These are phyloP conservation scores for Candida germanica DNA, from an alignment of 805 yeast species.

Conservation along the genomic window DNA sequence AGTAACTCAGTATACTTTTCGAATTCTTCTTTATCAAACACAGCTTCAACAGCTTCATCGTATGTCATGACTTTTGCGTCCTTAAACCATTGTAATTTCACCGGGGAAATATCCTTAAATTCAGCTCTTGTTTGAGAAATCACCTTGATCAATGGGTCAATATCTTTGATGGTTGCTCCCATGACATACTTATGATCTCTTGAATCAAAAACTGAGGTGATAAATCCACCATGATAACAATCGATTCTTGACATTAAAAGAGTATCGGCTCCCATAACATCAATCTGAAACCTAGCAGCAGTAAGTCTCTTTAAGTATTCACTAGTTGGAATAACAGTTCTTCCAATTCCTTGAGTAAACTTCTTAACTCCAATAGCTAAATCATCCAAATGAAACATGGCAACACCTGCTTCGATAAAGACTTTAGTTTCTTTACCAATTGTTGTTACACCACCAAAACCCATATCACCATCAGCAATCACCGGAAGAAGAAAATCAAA, in stretches of 20 bases:
- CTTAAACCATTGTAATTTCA: slow-evolving; percentile 11
- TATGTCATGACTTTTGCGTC: slow-evolving; percentile 10
- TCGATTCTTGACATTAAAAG: slow-evolving; percentile 13
- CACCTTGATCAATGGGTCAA: slow-evolving; percentile 11
- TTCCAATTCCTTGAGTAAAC: slow-evolving; percentile 14
- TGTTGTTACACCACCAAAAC: slow-evolving; percentile 15
- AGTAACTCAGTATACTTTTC: slow-evolving; percentile 6
- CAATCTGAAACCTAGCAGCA: slow-evolving; percentile 13
- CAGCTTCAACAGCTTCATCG: slow-evolving; percentile 11
- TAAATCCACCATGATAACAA: slow-evolving; percentile 12
- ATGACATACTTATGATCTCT: slow-evolving; percentile 13
- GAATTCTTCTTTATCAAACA: slow-evolving; percentile 3
- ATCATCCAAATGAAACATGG: slow-evolving; percentile 14
- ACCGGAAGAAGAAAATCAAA: slow-evolving; percentile 12
- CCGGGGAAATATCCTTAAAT: slow-evolving; percentile 5
- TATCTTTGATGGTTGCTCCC: slow-evolving; percentile 11
- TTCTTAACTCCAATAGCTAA: slow-evolving; percentile 14
- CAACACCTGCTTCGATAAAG: slow-evolving; percentile 13
- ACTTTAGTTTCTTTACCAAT: slow-evolving; percentile 9
- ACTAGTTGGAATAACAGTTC: slow-evolving; percentile 14
- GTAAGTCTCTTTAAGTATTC: slow-evolving; percentile 13
- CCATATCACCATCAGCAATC: slow-evolving; percentile 15
- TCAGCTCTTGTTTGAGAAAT: slow-evolving; percentile 5
- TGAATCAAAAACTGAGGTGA: slow-evolving; percentile 12
- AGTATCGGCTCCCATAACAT: slow-evolving; percentile 14